These are phyloP conservation scores for Xerocomus nothofagi DNA, from an alignment of 1,284 basidiomycete genomes.

Conservation along the genomic window DNA sequence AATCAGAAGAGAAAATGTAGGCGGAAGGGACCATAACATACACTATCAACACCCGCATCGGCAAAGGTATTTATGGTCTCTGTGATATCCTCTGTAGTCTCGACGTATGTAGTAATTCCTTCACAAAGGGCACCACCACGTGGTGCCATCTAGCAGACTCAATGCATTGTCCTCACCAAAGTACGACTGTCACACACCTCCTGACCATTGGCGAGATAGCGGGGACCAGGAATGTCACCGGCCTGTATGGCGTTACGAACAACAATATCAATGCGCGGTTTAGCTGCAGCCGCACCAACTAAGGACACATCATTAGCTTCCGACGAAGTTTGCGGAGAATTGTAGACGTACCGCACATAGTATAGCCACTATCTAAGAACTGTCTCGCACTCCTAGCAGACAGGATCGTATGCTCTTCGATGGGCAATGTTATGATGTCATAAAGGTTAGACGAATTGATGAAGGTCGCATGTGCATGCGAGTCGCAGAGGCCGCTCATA, in stretches of 20 bases:
- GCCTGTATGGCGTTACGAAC: conserved; percentile 34
- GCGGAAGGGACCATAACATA: conserved; percentile 2
- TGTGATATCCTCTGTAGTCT: conserved; percentile 26
- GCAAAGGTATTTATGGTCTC: conserved; percentile 20
- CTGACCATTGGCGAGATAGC: conserved; percentile 34
- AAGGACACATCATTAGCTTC: not conserved
- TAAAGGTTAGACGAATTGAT: conserved; percentile 30
- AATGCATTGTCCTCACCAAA: not conserved
- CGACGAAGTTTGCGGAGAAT: not conserved
- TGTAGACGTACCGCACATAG: conserved; percentile 31
- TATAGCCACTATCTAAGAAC: conserved; percentile 35
- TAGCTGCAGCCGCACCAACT: conserved; percentile 36
- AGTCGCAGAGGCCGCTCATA: conserved; percentile 33
- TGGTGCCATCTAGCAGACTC: conserved; percentile 31
- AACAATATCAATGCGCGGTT: conserved; percentile 31
- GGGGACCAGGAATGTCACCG: conserved; percentile 34
- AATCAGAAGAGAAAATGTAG: not conserved
- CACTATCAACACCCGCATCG: conserved; percentile 24
- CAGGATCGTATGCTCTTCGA: conserved; percentile 33
- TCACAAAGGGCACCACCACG: conserved; percentile 31
- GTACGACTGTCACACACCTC: conserved; percentile 19
- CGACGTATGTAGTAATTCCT: conserved; percentile 33
- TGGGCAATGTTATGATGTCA: conserved; percentile 23
- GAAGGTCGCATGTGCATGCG: conserved; percentile 30
- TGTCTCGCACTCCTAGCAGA: conserved; percentile 27